These are phyloP conservation scores for Phaseolus coccineus DNA, from an alignment of 331 rosid genomes.

Conservation along the genomic window DNA sequence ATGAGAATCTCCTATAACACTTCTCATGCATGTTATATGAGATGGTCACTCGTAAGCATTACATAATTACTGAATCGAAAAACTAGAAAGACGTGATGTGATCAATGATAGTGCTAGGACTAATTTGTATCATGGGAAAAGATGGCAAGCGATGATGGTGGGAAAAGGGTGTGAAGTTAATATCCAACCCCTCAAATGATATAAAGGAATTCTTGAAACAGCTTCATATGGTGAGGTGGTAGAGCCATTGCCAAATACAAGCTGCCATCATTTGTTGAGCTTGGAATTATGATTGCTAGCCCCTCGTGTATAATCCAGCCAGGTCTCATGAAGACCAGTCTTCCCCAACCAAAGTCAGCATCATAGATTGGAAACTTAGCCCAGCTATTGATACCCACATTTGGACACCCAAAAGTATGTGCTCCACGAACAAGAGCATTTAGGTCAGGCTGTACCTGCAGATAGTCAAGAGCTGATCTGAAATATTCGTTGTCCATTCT, in stretches of 20 bases:
- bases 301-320: conserved; percentile 91
- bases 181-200: conserved; percentile 43
- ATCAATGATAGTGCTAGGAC: no score
- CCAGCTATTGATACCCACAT: conserved; percentile 92
- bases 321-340: conserved; percentile 96
- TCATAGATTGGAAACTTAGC: conserved; percentile 83
- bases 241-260: conserved; percentile 78
- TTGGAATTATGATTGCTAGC: conserved; percentile 69
- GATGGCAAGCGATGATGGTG: no score
- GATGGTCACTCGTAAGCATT: no score
- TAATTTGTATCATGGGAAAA: no score
- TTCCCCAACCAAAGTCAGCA: conserved; percentile 97
- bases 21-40: no score
- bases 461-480: conserved; percentile 80
- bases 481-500: conserved; percentile 79
- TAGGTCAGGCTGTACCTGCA: conserved; percentile 82
- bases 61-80: no score
- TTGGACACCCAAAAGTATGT: conserved; percentile 80
- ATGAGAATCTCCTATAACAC: no score
- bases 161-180: no score
- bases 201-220: conserved; percentile 65
- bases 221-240: conserved; percentile 75
- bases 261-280: conserved; percentile 71
- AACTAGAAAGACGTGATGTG: no score
- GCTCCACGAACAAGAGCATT: conserved; percentile 82